Conservation (phyloP, 2,329 filamentous ascomycete genomes). For the Botrytis deweyae region DNA sequence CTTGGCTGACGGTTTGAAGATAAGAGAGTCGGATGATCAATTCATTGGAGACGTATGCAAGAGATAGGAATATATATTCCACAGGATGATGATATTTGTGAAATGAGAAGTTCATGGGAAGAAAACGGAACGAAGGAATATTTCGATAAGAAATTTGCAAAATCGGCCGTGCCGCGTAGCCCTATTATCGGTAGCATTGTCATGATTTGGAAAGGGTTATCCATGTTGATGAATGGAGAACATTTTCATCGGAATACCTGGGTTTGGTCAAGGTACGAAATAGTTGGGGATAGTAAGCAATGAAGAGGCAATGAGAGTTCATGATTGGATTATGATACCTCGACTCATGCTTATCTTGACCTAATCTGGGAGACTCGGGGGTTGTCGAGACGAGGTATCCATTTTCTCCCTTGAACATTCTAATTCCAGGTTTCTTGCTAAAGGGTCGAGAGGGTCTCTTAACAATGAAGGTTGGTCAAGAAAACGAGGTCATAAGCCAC, state of each 20-base stretch:
- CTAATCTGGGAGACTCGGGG: background rate
- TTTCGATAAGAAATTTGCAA: conserved; percentile 4
- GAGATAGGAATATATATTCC: background rate
- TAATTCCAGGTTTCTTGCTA: background rate
- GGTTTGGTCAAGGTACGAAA: background rate
- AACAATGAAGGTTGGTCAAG: conserved; percentile 3
- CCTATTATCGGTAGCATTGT: background rate
- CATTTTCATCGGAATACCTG: background rate
- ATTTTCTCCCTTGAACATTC: background rate
- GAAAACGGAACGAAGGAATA: conserved; percentile 6
- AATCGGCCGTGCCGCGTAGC: background rate
- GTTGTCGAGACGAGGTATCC: conserved; percentile 10
- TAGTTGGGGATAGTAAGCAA: background rate
- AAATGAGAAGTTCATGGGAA: conserved; percentile 6
- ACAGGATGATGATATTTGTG: conserved; percentile 3
- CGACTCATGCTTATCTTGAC: background rate
- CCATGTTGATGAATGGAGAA: conserved; percentile 15
- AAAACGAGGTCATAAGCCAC: background rate
- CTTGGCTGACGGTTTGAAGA: conserved; percentile 19
- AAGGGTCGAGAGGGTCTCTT: background rate
- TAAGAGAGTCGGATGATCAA: background rate
- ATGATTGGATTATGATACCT: background rate
- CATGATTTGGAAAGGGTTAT: background rate
- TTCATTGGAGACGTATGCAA: conserved; percentile 5
- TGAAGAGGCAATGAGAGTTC: background rate